These are phyloP conservation scores for Thielaviopsis musarum DNA, from an alignment of 2,329 filamentous ascomycete genomes.

Conservation along the genomic window DNA sequence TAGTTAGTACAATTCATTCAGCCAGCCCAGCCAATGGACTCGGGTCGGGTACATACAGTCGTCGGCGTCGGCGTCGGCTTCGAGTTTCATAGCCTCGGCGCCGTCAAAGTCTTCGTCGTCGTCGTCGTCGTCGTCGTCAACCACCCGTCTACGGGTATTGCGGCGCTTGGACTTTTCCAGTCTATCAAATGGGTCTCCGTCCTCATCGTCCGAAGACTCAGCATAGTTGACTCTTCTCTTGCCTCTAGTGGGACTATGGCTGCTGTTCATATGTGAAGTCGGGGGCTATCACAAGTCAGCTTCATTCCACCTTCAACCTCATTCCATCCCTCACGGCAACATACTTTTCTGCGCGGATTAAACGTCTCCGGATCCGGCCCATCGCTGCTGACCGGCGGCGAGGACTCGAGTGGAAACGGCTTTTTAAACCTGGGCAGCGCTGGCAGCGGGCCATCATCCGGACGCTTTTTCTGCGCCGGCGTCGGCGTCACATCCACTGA, in stretches of 20 bases:
- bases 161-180: slow-evolving; percentile 20
- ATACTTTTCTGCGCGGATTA: slow-evolving; percentile 13
- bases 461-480: slow-evolving; percentile 1
- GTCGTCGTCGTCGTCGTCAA: slow-evolving; percentile 51
- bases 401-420: slow-evolving; percentile 35
- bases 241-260: slow-evolving; percentile 65
- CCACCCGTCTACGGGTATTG: slow-evolving; percentile 36
- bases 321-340: too few species aligned
- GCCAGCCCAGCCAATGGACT: neutral
- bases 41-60: slow-evolving; percentile 29
- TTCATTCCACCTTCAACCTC: neutral
- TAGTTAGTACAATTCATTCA: slow-evolving; percentile 11
- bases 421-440: slow-evolving; percentile 14
- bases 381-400: slow-evolving; percentile 71
- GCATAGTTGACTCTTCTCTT: slow-evolving; percentile 58
- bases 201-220: slow-evolving; percentile 69
- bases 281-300: slow-evolving; percentile 15
- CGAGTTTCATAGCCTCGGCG: slow-evolving; percentile 30
- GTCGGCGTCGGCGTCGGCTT: slow-evolving; percentile 34
- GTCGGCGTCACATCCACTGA: slow-evolving; percentile 18
- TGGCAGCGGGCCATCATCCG: slow-evolving; percentile 23
- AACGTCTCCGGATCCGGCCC: slow-evolving; percentile 49
- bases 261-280: slow-evolving; percentile 36
- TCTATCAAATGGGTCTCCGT: slow-evolving; percentile 36
- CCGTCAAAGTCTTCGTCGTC: slow-evolving; percentile 58